These are phyloP conservation scores for Mycena polygramma DNA, from an alignment of 768 basidiomycete species.

Conservation along the genomic window DNA sequence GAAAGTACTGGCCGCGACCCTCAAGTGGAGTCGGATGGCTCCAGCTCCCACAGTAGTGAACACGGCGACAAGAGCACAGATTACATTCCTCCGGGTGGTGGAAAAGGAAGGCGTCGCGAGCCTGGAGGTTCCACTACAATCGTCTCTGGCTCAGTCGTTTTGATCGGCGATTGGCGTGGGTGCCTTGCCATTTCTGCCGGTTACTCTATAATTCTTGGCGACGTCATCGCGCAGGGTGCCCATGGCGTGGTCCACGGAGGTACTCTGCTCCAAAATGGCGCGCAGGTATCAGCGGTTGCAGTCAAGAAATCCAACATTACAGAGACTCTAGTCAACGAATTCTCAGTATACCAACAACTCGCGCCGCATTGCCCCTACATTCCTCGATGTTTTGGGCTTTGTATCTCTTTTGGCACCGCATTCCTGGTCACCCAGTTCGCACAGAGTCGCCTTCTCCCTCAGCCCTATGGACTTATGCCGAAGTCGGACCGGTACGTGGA, in stretches of 20 bases:
- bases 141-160: neutral
- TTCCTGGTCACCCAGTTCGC: slow-evolving; percentile 6
- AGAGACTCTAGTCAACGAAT: neutral
- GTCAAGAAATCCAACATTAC: neutral
- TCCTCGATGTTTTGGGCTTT: neutral
- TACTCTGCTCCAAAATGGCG: neutral
- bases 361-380: neutral
- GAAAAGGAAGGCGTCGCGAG: neutral
- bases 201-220: neutral
- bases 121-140: neutral
- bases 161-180: slow-evolving; percentile 4
- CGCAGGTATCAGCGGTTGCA: neutral
- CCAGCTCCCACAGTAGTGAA: neutral
- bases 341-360: neutral
- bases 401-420: slow-evolving; percentile 4
- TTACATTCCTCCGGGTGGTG: neutral
- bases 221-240: neutral
- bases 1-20: slow-evolving; percentile 12
- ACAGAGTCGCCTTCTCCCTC: neutral
- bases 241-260: slow-evolving; percentile 18
- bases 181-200: neutral
- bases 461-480: neutral
- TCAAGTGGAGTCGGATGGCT: slow-evolving; percentile 4
- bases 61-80: slow-evolving; percentile 3
- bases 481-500: slow-evolving; percentile 10